Conservation (phyloP, 345 rosid genomes). For the Eutrema yunnanense region DNA sequence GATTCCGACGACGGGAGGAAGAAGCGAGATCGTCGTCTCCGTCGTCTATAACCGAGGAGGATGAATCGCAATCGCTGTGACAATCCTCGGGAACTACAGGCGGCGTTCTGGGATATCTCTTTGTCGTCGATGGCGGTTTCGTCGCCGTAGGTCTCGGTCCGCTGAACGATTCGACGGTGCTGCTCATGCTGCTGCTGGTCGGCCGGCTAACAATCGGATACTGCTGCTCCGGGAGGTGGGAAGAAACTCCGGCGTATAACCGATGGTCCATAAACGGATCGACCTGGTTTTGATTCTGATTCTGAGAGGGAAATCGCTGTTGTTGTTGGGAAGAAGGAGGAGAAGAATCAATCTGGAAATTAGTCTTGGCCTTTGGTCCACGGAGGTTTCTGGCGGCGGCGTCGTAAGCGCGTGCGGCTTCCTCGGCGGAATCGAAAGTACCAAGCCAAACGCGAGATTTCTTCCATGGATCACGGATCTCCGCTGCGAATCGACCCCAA, state of each 20-base stretch:
- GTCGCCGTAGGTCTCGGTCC: conserved; percentile 51
- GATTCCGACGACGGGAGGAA: conserved; percentile 38
- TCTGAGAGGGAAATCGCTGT: conserved; percentile 9
- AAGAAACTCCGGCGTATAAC: conserved; percentile 27
- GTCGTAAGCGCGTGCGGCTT: conserved; percentile 88
- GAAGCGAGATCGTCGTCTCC: conserved; percentile 42
- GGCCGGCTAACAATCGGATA: conserved; percentile 44
- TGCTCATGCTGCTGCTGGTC: conserved; percentile 79
- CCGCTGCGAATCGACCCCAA: conserved; percentile 89
- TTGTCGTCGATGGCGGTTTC: neutral
- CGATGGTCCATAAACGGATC: conserved; percentile 40
- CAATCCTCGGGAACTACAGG: conserved; percentile 75
- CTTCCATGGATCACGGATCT: conserved; percentile 86
- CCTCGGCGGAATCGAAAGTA: conserved; percentile 82
- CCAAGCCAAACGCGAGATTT: conserved; percentile 92
- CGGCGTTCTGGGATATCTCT: conserved; percentile 49
- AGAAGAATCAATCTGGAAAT: conserved; percentile 40
- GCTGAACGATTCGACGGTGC: conserved; percentile 91
- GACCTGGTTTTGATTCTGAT: conserved; percentile 2
- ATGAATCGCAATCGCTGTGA: conserved; percentile 87
- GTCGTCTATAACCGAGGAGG: conserved; percentile 74
- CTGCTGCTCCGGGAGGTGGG: neutral
- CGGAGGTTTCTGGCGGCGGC: conserved; percentile 72
- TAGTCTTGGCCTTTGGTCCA: conserved; percentile 84
- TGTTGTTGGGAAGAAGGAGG: neutral